Conservation (phyloP, 2,329 filamentous ascomycete species). For the Emmonsia crescens region DNA sequence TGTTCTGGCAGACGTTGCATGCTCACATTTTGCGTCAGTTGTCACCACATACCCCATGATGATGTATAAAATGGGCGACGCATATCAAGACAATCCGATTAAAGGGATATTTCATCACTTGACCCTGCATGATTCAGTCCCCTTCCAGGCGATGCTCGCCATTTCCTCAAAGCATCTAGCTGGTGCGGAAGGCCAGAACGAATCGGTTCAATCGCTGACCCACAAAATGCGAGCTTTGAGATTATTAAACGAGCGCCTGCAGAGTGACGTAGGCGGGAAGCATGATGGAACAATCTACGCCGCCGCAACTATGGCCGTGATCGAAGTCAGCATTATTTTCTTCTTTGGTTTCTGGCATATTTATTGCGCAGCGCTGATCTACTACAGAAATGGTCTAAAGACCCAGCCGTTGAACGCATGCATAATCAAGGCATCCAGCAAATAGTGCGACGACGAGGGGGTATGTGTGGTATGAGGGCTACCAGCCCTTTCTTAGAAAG, state of each 20-base stretch:
- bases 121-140: conserved; percentile 21
- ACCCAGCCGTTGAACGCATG: conserved; percentile 21
- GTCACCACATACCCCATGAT: conserved; percentile 25
- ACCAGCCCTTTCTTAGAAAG: conserved; percentile 22
- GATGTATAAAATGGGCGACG: conserved; percentile 25
- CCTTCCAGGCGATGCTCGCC: conserved; percentile 26
- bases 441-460: conserved; percentile 21
- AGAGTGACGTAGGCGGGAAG: conserved; percentile 16
- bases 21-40: conserved; percentile 19
- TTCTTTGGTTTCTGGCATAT: not conserved
- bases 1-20: not conserved
- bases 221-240: conserved; percentile 25
- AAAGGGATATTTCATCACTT: conserved; percentile 23
- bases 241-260: conserved; percentile 22
- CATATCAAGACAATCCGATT: conserved; percentile 20
- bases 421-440: conserved; percentile 21
- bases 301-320: conserved; percentile 24
- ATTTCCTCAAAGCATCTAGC: conserved; percentile 25
- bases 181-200: conserved; percentile 21
- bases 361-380: not conserved
- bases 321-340: conserved; percentile 19
- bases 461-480: conserved; percentile 21
- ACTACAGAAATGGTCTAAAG: conserved; percentile 26
- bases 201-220: conserved; percentile 24
- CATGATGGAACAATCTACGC: conserved; percentile 24